These are phyloP conservation scores for Syncephalastrum sp. DNA, from an alignment of 371 early-diverging fungal genomes.

Conservation along the genomic window DNA sequence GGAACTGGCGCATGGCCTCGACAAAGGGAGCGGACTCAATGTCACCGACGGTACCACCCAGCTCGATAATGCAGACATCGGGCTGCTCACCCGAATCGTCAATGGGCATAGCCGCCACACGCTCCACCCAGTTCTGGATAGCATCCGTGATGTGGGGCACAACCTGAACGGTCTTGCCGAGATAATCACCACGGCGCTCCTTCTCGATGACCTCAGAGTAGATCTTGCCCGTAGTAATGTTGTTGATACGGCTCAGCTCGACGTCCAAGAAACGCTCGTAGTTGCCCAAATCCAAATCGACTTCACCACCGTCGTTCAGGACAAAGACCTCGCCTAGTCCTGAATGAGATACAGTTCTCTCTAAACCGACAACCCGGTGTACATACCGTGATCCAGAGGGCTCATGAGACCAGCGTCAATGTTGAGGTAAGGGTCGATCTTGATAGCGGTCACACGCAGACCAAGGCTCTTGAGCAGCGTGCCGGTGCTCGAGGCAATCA, in stretches of 20 bases:
- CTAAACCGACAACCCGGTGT: too few species aligned
- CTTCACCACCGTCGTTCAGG: slow-evolving; percentile 98
- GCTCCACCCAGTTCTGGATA: slow-evolving; percentile 96
- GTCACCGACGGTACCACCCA: slow-evolving; percentile 99
- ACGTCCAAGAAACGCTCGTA: slow-evolving; percentile 98
- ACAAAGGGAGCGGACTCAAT: slow-evolving; percentile 98
- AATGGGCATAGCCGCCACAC: slow-evolving; percentile 83
- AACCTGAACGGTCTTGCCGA: slow-evolving; percentile 98
- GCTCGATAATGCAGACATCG: slow-evolving; percentile 98
- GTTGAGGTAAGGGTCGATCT: slow-evolving; percentile 99
- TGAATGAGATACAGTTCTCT: not conserved
- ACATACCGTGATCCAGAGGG: slow-evolving; percentile 95
- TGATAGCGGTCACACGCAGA: slow-evolving; percentile 95
- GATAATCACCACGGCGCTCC: slow-evolving; percentile 91
- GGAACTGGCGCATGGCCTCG: slow-evolving; percentile 99
- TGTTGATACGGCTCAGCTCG: slow-evolving; percentile 92
- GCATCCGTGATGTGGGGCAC: slow-evolving; percentile 98
- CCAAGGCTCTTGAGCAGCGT: slow-evolving; percentile 93
- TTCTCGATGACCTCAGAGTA: slow-evolving; percentile 94
- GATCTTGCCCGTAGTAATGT: slow-evolving; percentile 99
- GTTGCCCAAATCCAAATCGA: slow-evolving; percentile 98
- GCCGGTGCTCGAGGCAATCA: slow-evolving; percentile 97
- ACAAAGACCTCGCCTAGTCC: slow-evolving; percentile 95
- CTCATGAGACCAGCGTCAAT: slow-evolving; percentile 97
- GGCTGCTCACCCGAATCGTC: slow-evolving; percentile 84